Evolutionary conservation across 2,329 filamentous ascomycete genomes (phyloP).

Genomic region (Albophoma yamanashiensis): DNA sequence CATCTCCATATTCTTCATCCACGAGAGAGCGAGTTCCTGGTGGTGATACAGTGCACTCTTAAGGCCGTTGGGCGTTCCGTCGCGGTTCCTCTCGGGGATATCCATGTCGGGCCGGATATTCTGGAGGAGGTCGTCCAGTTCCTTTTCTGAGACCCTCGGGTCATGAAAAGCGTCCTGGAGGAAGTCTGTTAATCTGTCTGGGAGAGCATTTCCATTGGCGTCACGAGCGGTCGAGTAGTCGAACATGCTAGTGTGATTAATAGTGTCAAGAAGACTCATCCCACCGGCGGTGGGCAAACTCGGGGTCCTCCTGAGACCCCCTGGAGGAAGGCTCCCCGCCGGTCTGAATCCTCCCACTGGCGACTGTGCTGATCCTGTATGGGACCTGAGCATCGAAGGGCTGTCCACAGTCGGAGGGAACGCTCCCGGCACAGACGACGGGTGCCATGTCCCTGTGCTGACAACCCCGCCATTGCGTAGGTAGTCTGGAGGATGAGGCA

Average conservation of each 20-base stretch:
- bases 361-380: neutral
- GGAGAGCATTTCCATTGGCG: slow-evolving; percentile 23
- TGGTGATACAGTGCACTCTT: slow-evolving; percentile 65
- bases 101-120: slow-evolving; percentile 67
- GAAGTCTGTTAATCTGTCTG: slow-evolving; percentile 19
- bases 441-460: no score
- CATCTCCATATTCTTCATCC: slow-evolving; percentile 73
- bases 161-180: slow-evolving; percentile 25
- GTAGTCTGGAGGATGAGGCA: no score
- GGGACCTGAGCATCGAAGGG: neutral
- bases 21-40: slow-evolving; percentile 71
- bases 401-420: neutral
- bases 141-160: slow-evolving; percentile 37
- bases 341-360: neutral
- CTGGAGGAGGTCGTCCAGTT: slow-evolving; percentile 58
- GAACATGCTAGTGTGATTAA: slow-evolving; percentile 24
- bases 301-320: neutral
- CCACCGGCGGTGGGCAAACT: neutral
- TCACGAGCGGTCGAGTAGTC: slow-evolving; percentile 26
- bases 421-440: neutral
- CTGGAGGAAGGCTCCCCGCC: neutral
- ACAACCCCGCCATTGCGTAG: no score
- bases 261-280: slow-evolving; percentile 20
- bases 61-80: slow-evolving; percentile 60
- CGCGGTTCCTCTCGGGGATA: slow-evolving; percentile 47